Percentiles rank a stretch among this genome's conserved stretches.
phyloP scores from a whole-genome alignment of 305 asterid genomes.

The Fraxinus velutina region DNA sequence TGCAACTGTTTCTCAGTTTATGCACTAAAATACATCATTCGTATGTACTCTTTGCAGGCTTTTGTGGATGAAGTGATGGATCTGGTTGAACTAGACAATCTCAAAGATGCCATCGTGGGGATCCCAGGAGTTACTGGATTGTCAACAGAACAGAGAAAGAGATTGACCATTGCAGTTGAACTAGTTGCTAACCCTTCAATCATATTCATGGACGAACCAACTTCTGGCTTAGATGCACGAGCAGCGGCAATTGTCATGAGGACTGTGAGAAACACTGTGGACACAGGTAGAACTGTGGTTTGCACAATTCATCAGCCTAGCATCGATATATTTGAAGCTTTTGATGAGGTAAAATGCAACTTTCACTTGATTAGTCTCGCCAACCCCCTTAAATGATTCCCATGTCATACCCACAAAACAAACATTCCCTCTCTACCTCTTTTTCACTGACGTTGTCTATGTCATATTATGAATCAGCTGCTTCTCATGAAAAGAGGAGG shows the following conservation, averaged over 20 bases:
- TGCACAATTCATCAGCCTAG: conserved; percentile 38
- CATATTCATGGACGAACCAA: conserved; percentile 36
- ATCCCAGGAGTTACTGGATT: conserved; percentile 44
- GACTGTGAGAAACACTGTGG: conserved; percentile 26
- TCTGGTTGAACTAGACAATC: conserved; percentile 22
- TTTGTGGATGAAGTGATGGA: conserved; percentile 26
- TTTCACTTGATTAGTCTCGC: neutral
- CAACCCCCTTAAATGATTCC: neutral
- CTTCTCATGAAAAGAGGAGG: conserved; percentile 21
- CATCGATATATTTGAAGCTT: conserved; percentile 35
- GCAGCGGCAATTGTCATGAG: conserved; percentile 39
- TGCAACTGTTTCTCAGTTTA: neutral
- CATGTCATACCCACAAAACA: neutral
- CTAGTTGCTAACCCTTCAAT: conserved; percentile 35
- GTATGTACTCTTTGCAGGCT: conserved; percentile 5
- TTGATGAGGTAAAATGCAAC: conserved; percentile 27
- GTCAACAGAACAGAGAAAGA: conserved; percentile 33
- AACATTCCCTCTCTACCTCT: neutral
- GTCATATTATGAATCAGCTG: neutral
- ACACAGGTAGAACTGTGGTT: conserved; percentile 35
- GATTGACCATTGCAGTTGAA: conserved; percentile 35
- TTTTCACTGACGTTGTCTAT: neutral
- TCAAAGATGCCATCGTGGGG: conserved; percentile 24
- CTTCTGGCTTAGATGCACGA: conserved; percentile 33
- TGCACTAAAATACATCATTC: neutral